Evolutionary conservation across 2,329 filamentous ascomycete genomes (phyloP).

Genomic region (Diaporthe sp.): DNA sequence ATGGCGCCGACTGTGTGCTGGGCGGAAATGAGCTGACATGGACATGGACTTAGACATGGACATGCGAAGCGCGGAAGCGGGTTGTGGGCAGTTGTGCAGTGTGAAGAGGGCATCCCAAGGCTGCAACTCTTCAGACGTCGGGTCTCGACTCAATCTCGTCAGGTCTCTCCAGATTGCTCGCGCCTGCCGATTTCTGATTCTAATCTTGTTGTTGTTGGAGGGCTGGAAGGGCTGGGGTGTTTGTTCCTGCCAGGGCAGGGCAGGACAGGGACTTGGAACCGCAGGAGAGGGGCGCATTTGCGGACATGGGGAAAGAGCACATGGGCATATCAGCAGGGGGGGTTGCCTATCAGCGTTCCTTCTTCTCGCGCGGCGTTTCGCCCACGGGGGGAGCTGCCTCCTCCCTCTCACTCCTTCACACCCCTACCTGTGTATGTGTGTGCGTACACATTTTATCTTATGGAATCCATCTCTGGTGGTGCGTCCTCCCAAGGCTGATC

Average conservation of each 20-base stretch:
- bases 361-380: conserved; percentile 9
- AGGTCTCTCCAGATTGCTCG: background rate
- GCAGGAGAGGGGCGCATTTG: background rate
- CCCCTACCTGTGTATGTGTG: background rate
- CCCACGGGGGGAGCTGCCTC: background rate
- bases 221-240: too few species aligned
- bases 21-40: conserved; percentile 13
- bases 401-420: background rate
- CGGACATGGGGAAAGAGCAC: background rate
- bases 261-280: background rate
- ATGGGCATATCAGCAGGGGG: conserved; percentile 9
- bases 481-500: background rate
- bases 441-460: background rate
- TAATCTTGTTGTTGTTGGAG: background rate
- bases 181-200: background rate
- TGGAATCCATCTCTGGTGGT: background rate
- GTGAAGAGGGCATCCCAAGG: background rate
- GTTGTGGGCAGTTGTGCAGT: background rate
- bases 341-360: conserved; percentile 12
- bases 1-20: conserved; percentile 3
- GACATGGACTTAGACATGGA: conserved; percentile 14
- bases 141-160: background rate
- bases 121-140: background rate
- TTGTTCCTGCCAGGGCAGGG: background rate
- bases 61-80: conserved; percentile 19